A percentile compares a stretch with the other conserved stretches of the same genome.
Conservation (phyloP, 257 asterid genomes). For the Nicotiana tomentosiformis region DNA sequence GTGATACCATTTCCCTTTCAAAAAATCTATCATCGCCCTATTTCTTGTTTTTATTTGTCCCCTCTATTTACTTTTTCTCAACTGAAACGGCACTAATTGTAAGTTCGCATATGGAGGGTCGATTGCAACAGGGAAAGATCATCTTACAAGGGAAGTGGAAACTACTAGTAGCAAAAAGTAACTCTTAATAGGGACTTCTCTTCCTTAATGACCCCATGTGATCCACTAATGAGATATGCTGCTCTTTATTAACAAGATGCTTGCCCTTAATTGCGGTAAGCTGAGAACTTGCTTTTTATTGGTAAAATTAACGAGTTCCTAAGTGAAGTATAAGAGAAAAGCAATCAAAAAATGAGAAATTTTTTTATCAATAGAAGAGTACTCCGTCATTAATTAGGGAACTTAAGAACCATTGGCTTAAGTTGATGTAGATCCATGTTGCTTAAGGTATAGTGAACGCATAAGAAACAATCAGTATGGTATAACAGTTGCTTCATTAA, state of each 20-base stretch:
- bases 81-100: neutral
- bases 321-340: neutral
- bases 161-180: neutral
- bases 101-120: neutral
- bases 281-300: neutral
- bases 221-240: neutral
- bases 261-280: neutral
- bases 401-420: neutral
- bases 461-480: neutral
- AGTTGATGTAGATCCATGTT: neutral
- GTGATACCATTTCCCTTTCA: constrained; percentile 13
- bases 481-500: neutral
- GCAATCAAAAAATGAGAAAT: no score
- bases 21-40: constrained; percentile 8
- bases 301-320: neutral
- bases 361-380: no score
- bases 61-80: neutral
- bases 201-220: neutral
- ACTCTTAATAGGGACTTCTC: neutral
- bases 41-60: neutral
- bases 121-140: neutral
- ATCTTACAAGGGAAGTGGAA: neutral
- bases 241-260: neutral
- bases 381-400: neutral
- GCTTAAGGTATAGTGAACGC: neutral